phyloP scores from a whole-genome alignment of 139 green algal species.

The Klebsormidium nitens region DNA sequence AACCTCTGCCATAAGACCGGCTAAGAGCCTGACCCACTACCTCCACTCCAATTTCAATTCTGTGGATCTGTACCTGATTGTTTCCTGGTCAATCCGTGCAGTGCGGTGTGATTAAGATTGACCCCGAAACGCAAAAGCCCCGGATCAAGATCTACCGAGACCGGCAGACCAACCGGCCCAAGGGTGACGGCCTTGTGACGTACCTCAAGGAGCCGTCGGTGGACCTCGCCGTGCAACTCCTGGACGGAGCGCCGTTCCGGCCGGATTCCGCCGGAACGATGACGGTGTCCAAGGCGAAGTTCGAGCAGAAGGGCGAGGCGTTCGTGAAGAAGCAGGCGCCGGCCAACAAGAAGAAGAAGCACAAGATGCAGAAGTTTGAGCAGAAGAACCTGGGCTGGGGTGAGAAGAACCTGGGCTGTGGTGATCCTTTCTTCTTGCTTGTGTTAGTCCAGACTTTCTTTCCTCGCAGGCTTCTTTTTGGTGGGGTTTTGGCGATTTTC shows the following conservation, averaged over 20 bases:
- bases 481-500: too few species aligned
- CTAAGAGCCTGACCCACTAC: too few species aligned
- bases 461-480: slow-evolving; percentile 8
- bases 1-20: too few species aligned
- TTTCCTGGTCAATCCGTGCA: slow-evolving; percentile 8
- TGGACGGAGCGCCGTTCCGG: slow-evolving; percentile 64
- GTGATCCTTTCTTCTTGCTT: not conserved
- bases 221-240: slow-evolving; percentile 66
- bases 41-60: too few species aligned
- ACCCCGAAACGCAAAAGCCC: slow-evolving; percentile 38
- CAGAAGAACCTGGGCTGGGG: slow-evolving; percentile 55
- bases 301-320: slow-evolving; percentile 37
- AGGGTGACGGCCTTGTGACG: slow-evolving; percentile 84
- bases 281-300: slow-evolving; percentile 37
- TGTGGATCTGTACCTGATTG: too few species aligned
- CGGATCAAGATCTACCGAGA: slow-evolving; percentile 71
- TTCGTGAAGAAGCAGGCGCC: slow-evolving; percentile 16
- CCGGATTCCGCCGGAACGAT: slow-evolving; percentile 50
- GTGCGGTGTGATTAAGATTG: too few species aligned
- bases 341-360: slow-evolving; percentile 33
- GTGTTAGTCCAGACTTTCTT: slow-evolving; percentile 1
- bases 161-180: slow-evolving; percentile 57
- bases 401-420: not conserved
- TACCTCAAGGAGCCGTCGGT: slow-evolving; percentile 81
- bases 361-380: slow-evolving; percentile 6